Evolutionary conservation across 495 filamentous ascomycete species (phyloP), one percentile per base, ranked within the genome.

Genomic region (Xylaria castorea): DNA sequence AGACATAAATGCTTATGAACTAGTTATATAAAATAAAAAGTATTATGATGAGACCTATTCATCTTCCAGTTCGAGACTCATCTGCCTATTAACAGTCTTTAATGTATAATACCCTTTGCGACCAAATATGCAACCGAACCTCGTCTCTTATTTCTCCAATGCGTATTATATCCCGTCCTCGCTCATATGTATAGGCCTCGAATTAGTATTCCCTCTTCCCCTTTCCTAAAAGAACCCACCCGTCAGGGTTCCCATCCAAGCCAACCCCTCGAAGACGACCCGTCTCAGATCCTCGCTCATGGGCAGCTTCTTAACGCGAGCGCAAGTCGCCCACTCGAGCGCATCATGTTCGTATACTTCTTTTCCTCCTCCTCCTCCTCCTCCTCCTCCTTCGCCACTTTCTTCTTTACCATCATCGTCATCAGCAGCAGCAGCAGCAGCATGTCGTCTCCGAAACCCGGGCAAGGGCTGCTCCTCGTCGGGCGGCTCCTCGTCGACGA

Each of bases 251-350:
- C 68, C 75, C 70, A 75, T 75, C 65, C 76, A 79, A 66, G 71
- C 75, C 64, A 79, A 38, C 38, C 75, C 77, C 61, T 77, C 75
- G 27, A 73, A 62, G 51, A 79, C 74, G 9, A 78, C 75, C 11
- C 57, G 69, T 68, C 75, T 58, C 57, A 79, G 12, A 55, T 77
- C 75, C 71, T 77, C 75, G 8, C 60, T 68, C 77, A 79, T 79
- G 2, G 55, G 50, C 66, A 79, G 16, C 71, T 68, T 55, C 66
- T 69, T 57, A 0, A 75, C 74, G 5, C 75, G 48, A 1, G 74
- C 68, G 6, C 72, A 71, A 40, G 75, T 77, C n/a, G 77, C 77
- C 77, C 77, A 79, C 25, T 76, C 74, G 46, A 79, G n/a, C 51
- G 73, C 75, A n/a, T 77, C 77, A 40, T 77, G 72, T 16, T 77